phyloP scores from a whole-genome alignment of 2,329 filamentous ascomycete genomes.

The Scedosporium minutisporum region DNA sequence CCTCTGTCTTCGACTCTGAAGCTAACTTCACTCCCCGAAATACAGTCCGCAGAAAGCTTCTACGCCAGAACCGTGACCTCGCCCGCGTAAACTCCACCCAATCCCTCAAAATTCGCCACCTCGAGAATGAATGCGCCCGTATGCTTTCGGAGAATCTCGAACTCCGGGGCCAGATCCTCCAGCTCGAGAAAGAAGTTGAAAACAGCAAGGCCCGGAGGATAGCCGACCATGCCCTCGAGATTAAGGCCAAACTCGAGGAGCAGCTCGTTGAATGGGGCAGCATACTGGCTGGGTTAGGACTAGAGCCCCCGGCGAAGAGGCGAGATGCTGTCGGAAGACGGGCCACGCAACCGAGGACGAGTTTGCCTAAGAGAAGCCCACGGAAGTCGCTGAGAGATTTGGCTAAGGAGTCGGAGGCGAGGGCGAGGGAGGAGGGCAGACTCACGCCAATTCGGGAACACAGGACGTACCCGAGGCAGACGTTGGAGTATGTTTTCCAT shows the following conservation, averaged over 20 bases:
- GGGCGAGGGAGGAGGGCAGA: slow-evolving; percentile 42
- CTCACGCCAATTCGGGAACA: slow-evolving; percentile 61
- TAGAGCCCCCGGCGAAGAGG: slow-evolving; percentile 46
- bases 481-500: slow-evolving; percentile 49
- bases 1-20: background rate
- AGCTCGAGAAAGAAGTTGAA: slow-evolving; percentile 58
- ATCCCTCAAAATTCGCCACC: slow-evolving; percentile 63
- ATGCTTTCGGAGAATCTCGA: slow-evolving; percentile 72
- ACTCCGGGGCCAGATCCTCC: slow-evolving; percentile 59
- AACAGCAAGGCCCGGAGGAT: slow-evolving; percentile 49
- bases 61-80: slow-evolving; percentile 77
- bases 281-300: slow-evolving; percentile 56
- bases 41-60: slow-evolving; percentile 66
- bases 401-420: slow-evolving; percentile 41
- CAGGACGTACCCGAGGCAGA: slow-evolving; percentile 56
- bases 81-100: slow-evolving; percentile 70
- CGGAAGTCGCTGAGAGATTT: slow-evolving; percentile 48
- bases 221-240: slow-evolving; percentile 56
- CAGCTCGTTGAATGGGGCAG: slow-evolving; percentile 63
- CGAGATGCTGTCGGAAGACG: slow-evolving; percentile 27
- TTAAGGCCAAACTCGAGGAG: slow-evolving; percentile 60
- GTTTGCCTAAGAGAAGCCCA: slow-evolving; percentile 38
- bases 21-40: background rate
- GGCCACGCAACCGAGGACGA: slow-evolving; percentile 30
- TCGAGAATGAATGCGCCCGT: slow-evolving; percentile 66